These are phyloP conservation scores for Acacia crassicarpa DNA, from an alignment of 306 rosid species.

Conservation along the genomic window DNA sequence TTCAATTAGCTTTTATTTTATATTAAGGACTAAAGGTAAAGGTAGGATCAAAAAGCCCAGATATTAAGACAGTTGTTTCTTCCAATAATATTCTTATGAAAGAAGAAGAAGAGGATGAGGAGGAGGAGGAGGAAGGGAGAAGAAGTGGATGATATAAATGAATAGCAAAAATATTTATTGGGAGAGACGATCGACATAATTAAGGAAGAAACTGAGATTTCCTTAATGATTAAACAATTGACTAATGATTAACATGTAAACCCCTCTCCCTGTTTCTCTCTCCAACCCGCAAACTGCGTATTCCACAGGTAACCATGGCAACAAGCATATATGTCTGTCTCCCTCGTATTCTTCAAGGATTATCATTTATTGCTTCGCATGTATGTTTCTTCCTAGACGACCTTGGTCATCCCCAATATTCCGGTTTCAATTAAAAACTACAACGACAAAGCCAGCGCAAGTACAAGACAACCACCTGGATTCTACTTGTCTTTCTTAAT, in stretches of 20 bases:
- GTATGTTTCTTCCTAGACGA: not conserved
- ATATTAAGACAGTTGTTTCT: slow-evolving; percentile 11
- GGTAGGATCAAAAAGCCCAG: not conserved
- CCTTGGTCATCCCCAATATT: not conserved
- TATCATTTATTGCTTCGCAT: not conserved
- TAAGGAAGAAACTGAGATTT: slow-evolving; percentile 24
- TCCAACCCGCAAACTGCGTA: not conserved
- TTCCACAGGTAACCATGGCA: slow-evolving; percentile 4
- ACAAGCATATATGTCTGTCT: slow-evolving; percentile 23
- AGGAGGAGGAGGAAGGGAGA: not conserved
- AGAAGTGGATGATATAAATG: not conserved
- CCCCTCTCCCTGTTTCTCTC: not conserved
- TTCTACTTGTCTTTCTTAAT: not conserved
- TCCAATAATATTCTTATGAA: not conserved
- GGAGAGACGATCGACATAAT: not conserved
- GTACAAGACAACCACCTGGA: slow-evolving; percentile 14
- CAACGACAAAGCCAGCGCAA: not conserved
- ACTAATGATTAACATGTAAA: not conserved
- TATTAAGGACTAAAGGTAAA: too few species aligned
- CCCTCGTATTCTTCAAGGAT: not conserved
- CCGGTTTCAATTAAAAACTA: not conserved
- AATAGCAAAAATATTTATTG: not conserved
- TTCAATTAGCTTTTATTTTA: too few species aligned
- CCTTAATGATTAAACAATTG: slow-evolving; percentile 28
- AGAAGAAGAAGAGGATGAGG: not conserved